phyloP scores from a whole-genome alignment of 306 rosid genomes.

The Pterocarpus macrocarpus region DNA sequence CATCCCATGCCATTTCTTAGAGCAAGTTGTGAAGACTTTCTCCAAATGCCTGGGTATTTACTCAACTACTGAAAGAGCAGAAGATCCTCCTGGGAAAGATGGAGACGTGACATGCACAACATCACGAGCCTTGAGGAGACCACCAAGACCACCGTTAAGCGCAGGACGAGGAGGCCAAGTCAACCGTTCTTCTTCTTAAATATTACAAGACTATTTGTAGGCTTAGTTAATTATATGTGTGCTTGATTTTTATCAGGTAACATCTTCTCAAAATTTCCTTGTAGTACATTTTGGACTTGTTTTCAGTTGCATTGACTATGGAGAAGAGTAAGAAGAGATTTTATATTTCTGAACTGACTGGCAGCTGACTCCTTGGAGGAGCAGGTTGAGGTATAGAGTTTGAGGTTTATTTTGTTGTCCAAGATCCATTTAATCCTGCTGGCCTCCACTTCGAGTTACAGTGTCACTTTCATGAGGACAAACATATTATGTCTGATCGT shows the following conservation, averaged over 20 bases:
- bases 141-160: conserved; percentile 53
- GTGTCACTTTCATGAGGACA: not conserved
- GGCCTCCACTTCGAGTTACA: not conserved
- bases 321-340: not conserved
- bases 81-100: conserved; percentile 28
- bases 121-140: conserved; percentile 39
- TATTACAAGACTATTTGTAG: not conserved
- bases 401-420: not conserved
- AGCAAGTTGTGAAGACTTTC: conserved; percentile 51
- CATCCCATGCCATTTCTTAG: conserved; percentile 53
- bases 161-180: conserved; percentile 57
- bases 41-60: conserved; percentile 56
- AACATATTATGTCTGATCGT: not conserved
- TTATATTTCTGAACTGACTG: not conserved
- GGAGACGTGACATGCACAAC: conserved; percentile 39
- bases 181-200: conserved; percentile 44
- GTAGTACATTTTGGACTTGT: not conserved
- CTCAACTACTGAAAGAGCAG: conserved; percentile 8
- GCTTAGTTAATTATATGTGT: not conserved
- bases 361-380: not conserved
- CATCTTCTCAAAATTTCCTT: not conserved
- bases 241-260: not conserved
- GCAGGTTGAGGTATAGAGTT: not conserved
- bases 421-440: not conserved
- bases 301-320: conserved; percentile 6